Evolutionary conservation across 202 grass and related monocot species (phyloP).

Genomic region (Brachypodium distachyon): DNA sequence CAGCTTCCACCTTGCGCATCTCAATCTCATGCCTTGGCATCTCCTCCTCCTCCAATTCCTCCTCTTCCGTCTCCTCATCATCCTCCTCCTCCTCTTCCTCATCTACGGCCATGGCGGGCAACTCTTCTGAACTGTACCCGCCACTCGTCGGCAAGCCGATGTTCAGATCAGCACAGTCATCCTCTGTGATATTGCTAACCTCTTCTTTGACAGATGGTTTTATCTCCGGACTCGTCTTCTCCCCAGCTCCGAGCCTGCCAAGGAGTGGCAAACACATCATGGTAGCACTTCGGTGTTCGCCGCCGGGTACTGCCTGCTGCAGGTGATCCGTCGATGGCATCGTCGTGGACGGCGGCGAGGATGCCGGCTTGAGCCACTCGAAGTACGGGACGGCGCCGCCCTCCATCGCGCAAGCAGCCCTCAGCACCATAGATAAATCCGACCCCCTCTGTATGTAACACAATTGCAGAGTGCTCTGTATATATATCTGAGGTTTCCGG

Average conservation of each 20-base stretch:
- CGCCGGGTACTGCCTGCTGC: neutral
- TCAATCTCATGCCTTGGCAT: neutral
- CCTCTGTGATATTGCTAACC: neutral
- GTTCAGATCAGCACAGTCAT: conserved; percentile 38
- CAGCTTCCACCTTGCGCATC: neutral
- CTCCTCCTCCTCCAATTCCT: neutral
- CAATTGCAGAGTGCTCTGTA: conserved; percentile 6
- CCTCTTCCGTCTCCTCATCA: neutral
- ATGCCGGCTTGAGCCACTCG: conserved; percentile 43
- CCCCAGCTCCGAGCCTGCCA: conserved; percentile 32
- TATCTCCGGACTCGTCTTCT: neutral
- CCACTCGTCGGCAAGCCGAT: conserved; percentile 36
- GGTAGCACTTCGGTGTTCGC: neutral
- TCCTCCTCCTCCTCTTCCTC: neutral
- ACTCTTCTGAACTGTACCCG: conserved; percentile 15
- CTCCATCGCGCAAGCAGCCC: conserved; percentile 39
- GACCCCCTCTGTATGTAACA: neutral
- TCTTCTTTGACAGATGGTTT: conserved; percentile 40
- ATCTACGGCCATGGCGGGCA: conserved; percentile 7
- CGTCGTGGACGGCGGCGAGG: neutral
- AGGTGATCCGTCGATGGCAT: neutral
- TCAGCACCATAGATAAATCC: conserved; percentile 14
- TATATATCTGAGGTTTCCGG: neutral
- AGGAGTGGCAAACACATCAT: conserved; percentile 58
- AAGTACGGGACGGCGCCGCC: conserved; percentile 21